Evolutionary conservation across 2,329 filamentous ascomycete genomes (phyloP), one percentile per base, ranked within the genome.

Genomic region (Calonectria naviculata): DNA sequence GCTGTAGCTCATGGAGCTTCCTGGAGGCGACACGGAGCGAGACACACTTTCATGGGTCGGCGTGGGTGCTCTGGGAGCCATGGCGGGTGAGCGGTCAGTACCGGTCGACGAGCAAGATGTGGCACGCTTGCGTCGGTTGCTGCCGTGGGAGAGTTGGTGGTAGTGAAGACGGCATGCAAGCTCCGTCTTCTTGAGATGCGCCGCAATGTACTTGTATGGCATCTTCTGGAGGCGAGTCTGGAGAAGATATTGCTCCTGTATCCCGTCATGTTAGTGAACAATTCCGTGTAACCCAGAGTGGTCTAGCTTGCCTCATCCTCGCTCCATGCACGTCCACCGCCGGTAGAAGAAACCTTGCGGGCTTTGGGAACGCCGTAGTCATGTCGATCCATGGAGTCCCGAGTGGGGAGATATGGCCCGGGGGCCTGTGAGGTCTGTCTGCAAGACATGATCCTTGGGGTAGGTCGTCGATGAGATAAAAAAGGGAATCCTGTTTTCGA

Each of bases 191-290:
- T 95, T 94, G 76, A 97, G 86, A 78, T 95, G 93, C 70, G 92
- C 90, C 70, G 94, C 94, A 80, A 97, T 97, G 81, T 96, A 93
- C 87, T 96, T 97, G 85, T 97, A 97, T 0, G 94, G 94, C 91
- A 96, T 95, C 85, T 96, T 96, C 79, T 95, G 93, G 79, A 94
- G 90, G 70, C 94, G 93, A 71, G 93, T 95, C 83, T 95, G 93
- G 72, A 97, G 89, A 66, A 97, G 91, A 82, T 96, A 97, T 69
- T 92, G 89, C 85, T 97, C 94, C 94, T 96, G 74, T 5, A 64
- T 38, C 15, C 46, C 54, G 54, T 61, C 49, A 28, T 64, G 70
- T 76, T 76, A 79, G 74, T 56, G 21, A 54, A 56, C 8, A 66
- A 49, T 65, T 31, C 38, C 54, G 5, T 36, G 41, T 24, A 64